These are phyloP conservation scores for Cercospora sesami DNA, from an alignment of 2,329 filamentous ascomycete genomes.

Conservation along the genomic window DNA sequence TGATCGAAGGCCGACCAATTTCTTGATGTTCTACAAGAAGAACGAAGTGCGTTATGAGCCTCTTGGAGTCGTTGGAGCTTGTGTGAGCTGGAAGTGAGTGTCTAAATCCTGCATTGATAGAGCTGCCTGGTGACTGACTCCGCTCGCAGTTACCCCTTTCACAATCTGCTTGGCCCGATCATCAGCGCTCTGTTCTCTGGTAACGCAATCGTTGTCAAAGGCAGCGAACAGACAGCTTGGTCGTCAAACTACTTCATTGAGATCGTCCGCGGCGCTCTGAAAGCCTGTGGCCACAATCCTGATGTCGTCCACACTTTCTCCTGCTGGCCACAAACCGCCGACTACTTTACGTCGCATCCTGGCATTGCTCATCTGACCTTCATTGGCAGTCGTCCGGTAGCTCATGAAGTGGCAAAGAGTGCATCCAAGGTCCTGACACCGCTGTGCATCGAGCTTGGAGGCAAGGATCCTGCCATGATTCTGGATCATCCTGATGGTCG, in stretches of 20 bases:
- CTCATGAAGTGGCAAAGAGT: slow-evolving; percentile 81
- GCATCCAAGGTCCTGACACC: slow-evolving; percentile 85
- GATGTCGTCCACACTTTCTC: slow-evolving; percentile 79
- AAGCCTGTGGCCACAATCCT: slow-evolving; percentile 77
- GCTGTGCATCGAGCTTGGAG: slow-evolving; percentile 85
- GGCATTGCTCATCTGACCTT: slow-evolving; percentile 88
- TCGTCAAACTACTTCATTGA: slow-evolving; percentile 77
- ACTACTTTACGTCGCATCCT: slow-evolving; percentile 79
- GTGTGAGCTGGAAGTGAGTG: slow-evolving; percentile 91
- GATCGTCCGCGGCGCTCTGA: slow-evolving; percentile 75
- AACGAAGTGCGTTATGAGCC: slow-evolving; percentile 91
- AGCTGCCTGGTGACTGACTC: slow-evolving; percentile 5
- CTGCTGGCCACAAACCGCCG: slow-evolving; percentile 83
- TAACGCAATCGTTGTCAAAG: slow-evolving; percentile 90
- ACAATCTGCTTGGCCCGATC: slow-evolving; percentile 89
- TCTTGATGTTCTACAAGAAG: slow-evolving; percentile 93
- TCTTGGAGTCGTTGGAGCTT: slow-evolving; percentile 84
- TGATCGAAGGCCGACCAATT: slow-evolving; percentile 76
- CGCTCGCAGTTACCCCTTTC: slow-evolving; percentile 57
- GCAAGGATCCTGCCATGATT: slow-evolving; percentile 89
- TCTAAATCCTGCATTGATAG: neutral
- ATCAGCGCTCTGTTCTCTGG: slow-evolving; percentile 89
- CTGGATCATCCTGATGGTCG: slow-evolving; percentile 68
- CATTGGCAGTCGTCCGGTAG: slow-evolving; percentile 85
- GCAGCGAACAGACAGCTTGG: slow-evolving; percentile 95